phyloP scores from a whole-genome alignment of 2,329 filamentous ascomycete species.

The Chaetomium olivaceum region DNA sequence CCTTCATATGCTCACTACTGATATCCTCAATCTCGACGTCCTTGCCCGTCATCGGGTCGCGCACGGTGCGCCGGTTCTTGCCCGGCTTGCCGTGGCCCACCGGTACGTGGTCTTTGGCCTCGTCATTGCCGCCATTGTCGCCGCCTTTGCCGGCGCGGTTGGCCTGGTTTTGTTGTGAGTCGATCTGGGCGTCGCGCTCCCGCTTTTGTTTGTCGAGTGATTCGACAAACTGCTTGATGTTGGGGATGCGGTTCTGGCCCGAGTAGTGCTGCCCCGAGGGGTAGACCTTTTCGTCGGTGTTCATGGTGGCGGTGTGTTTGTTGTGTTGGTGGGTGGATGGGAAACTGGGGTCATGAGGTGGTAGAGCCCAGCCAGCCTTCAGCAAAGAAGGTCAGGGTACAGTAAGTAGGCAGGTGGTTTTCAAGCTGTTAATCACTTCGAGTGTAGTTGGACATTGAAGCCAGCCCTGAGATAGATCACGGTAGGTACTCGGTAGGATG shows the following conservation, averaged over 20 bases:
- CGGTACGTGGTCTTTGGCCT: conserved; percentile 48
- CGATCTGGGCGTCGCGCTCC: conserved; percentile 70
- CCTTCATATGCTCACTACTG: conserved; percentile 60
- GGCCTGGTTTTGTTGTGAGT: conserved; percentile 41
- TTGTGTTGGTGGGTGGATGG: background rate
- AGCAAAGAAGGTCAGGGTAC: background rate
- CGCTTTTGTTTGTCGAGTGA: conserved; percentile 78
- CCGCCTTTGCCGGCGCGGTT: conserved; percentile 25
- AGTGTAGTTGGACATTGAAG: too few relatives aligned
- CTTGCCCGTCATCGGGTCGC: conserved; percentile 84
- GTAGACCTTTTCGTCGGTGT: conserved; percentile 43
- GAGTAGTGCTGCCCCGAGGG: conserved; percentile 72
- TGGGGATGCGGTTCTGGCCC: conserved; percentile 80
- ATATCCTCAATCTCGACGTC: conserved; percentile 82
- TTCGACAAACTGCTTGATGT: conserved; percentile 80
- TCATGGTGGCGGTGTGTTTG: conserved; percentile 36
- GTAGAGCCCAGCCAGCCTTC: background rate
- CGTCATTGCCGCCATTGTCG: conserved; percentile 35
- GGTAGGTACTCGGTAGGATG: background rate
- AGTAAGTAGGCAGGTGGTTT: background rate
- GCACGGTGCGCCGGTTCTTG: conserved; percentile 67
- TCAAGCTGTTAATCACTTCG: too few relatives aligned
- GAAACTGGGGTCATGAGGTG: background rate
- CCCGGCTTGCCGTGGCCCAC: conserved; percentile 33
- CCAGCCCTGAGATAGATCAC: background rate